Evolutionary conservation across 129 eudicot genomes (phyloP), one percentile per base, ranked within the genome.

Genomic region (Arctium minus): DNA sequence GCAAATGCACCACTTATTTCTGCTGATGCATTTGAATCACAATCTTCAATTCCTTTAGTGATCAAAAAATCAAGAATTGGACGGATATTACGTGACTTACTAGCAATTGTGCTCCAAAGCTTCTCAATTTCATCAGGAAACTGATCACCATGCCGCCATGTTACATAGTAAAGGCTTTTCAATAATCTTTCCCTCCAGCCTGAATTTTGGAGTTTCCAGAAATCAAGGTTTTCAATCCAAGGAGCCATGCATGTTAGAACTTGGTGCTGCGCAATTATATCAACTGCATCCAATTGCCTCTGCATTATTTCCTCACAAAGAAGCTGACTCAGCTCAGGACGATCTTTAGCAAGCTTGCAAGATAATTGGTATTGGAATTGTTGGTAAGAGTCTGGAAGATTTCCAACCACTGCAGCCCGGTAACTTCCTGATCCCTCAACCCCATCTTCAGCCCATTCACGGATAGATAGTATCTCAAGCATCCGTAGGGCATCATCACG

Each of bases 1-100:
- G 98, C 97, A 83, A 94, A 94, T 44, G 96, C 98, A 70, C 98
- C 98, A 74, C 91, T 90, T 78, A 94, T 94, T 92, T 94, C 98
- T 31, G 98, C 90, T 18, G 98, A 94, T 9, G 98, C 97, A 82
- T 89, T 94, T 22, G 98, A 94, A 87, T 94, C 98, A 79, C 98
- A 92, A 71, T 94, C 98, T 86, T 94, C 98, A 70, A 94, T 94
- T 40, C 98, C 98, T 88, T 94, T 94, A 0, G 96, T 89, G 75
- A 94, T 92, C 83, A 94, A 83, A 85, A 94, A 94, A 85, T 94
- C 98, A 39, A 94, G 90, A 87, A 94, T 97, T 3, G 91, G 87
- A 64, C 87, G 78, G 29, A 85, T 86, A 33, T 88, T 88, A 31
- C 80, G 81, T 12, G 85, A 77, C 77, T 85, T 88, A 79, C 91